A percentile compares a stretch with the other conserved stretches of the same genome.
phyloP scores from a whole-genome alignment of 1,284 basidiomycete genomes.

The Inonotus hispidus region DNA sequence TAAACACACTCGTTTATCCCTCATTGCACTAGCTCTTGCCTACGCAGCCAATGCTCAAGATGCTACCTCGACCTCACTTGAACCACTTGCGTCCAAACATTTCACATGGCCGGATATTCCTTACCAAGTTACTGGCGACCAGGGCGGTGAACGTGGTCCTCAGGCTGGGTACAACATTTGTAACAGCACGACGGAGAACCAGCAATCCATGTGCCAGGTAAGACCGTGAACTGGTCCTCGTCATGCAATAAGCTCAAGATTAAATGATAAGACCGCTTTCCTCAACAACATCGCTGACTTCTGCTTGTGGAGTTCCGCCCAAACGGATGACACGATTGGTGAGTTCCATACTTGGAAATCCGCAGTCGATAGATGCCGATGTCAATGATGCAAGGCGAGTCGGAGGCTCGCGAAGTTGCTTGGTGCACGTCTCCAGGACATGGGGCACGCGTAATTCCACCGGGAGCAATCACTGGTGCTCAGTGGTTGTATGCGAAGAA shows the following conservation, averaged over 20 bases:
- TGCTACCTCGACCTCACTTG: conserved; percentile 16
- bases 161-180: conserved; percentile 66
- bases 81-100: conserved; percentile 21
- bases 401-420: conserved; percentile 54
- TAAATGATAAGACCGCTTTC: conserved; percentile 12
- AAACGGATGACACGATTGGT: conserved; percentile 22
- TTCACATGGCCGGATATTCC: conserved; percentile 29
- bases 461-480: conserved; percentile 42
- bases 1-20: conserved; percentile 21
- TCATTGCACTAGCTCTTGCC: conserved; percentile 16
- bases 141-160: conserved; percentile 42
- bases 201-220: conserved; percentile 54
- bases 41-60: conserved; percentile 15
- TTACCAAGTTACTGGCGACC: conserved; percentile 47
- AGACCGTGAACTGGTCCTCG: not conserved
- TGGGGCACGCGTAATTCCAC: conserved; percentile 54
- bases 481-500: conserved; percentile 31
- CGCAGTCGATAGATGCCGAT: not conserved
- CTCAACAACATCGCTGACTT: conserved; percentile 23
- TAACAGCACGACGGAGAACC: conserved; percentile 63
- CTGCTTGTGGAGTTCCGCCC: conserved; percentile 27
- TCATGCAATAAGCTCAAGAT: conserved; percentile 16
- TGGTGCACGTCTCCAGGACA: conserved; percentile 55
- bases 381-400: conserved; percentile 32
- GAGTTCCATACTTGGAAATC: not conserved